A percentile compares a stretch with the other conserved stretches of the same genome.
These are phyloP conservation scores for Begonia fuchsioides DNA, from an alignment of 306 rosid species.

Conservation along the genomic window DNA sequence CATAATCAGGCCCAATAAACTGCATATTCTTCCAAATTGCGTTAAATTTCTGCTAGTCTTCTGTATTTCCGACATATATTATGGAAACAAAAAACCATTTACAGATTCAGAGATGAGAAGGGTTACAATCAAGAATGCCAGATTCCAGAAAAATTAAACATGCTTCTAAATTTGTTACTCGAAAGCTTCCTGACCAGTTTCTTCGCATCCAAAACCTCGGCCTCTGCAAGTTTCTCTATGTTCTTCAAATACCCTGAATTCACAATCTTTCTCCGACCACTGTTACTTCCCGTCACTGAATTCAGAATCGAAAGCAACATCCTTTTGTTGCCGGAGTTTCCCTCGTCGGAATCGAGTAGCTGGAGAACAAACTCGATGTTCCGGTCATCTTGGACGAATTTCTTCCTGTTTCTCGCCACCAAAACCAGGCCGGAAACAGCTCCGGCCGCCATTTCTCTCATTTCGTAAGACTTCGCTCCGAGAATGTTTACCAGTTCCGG, in stretches of 20 bases:
- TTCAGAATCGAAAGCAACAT: conserved; percentile 46
- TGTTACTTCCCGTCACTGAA: conserved; percentile 60
- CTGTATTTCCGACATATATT: too few relatives aligned
- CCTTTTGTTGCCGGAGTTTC: conserved; percentile 41
- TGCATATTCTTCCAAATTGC: too few relatives aligned
- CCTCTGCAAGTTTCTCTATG: conserved; percentile 75
- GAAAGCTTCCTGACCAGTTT: conserved; percentile 65
- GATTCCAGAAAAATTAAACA: conserved; percentile 43
- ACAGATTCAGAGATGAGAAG: too few relatives aligned
- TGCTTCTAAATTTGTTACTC: conserved; percentile 53
- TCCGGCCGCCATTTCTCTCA: conserved; percentile 74
- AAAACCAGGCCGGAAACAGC: conserved; percentile 52
- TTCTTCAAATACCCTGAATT: conserved; percentile 55
- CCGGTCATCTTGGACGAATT: conserved; percentile 58
- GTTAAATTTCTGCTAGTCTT: too few relatives aligned
- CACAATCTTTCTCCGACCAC: conserved; percentile 69
- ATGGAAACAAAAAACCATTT: too few relatives aligned
- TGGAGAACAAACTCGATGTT: conserved; percentile 43
- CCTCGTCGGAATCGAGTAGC: conserved; percentile 45
- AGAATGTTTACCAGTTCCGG: conserved; percentile 65
- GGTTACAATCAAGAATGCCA: conserved; percentile 56
- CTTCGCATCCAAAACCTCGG: conserved; percentile 75
- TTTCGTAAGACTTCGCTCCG: conserved; percentile 57
- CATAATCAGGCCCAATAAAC: too few relatives aligned
- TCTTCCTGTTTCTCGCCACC: conserved; percentile 61